Percentiles rank a stretch among this genome's conserved stretches.
phyloP scores from a whole-genome alignment of 176 grass and related monocot species.

The Cocos nucifera region DNA sequence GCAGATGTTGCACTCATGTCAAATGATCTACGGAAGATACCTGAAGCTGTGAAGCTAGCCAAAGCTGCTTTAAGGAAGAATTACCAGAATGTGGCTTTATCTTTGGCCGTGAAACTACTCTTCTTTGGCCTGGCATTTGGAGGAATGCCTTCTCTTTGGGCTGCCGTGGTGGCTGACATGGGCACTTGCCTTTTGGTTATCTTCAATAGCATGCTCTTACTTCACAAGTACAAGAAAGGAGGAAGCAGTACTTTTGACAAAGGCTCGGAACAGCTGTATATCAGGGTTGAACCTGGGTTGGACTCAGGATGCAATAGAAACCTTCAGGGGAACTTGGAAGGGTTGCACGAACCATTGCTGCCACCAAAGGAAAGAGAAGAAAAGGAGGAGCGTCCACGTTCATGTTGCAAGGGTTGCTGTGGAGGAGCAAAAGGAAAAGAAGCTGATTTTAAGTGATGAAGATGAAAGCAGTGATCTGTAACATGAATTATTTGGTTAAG shows the following conservation, averaged over 20 bases:
- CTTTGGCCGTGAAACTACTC: constrained; percentile 1
- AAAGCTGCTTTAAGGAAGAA: constrained; percentile 3
- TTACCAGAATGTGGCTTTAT: constrained; percentile 8
- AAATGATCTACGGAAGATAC: constrained; percentile 7
- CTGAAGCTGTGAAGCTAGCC: constrained; percentile 2
- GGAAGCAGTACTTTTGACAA: background rate
- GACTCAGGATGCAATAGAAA: background rate
- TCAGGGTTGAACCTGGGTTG: background rate
- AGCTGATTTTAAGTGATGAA: no score
- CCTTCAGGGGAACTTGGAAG: background rate
- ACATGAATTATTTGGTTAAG: no score
- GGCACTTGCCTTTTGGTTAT: constrained; percentile 2
- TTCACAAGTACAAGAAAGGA: background rate
- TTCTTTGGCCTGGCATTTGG: constrained; percentile 7
- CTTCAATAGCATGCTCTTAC: constrained; percentile 10
- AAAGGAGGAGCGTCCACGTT: background rate
- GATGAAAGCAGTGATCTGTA: no score
- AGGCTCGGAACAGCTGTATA: background rate
- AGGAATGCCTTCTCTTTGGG: constrained; percentile 3
- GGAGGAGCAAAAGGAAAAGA: no score
- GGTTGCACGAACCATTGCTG: background rate
- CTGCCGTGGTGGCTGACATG: constrained; percentile 10
- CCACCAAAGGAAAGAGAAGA: background rate
- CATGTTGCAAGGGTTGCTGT: constrained; percentile 2
- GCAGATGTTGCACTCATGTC: constrained; percentile 11